A percentile compares a stretch with the other conserved stretches of the same genome.
phyloP scores from a whole-genome alignment of 2,329 filamentous ascomycete species.

The Fusarium staphyleae region DNA sequence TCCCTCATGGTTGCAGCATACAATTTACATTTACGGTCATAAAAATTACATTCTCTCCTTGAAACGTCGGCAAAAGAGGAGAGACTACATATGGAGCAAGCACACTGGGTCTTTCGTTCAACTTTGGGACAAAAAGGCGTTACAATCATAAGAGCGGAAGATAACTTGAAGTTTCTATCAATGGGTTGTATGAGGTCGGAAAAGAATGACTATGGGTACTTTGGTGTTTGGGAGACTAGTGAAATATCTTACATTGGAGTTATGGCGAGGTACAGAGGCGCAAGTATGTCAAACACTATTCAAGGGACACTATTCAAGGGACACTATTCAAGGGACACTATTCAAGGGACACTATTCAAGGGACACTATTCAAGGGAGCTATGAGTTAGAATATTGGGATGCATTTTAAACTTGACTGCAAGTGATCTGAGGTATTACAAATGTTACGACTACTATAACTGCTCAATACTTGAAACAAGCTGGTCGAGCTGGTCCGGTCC shows the following conservation, averaged over 20 bases:
- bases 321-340: too few relatives aligned
- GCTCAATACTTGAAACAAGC: slow-evolving; percentile 63
- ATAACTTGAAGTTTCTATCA: slow-evolving; percentile 3
- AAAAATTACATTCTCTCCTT: slow-evolving; percentile 11
- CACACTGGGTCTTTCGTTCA: slow-evolving; percentile 19
- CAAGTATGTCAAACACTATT: slow-evolving; percentile 21
- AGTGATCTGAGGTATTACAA: slow-evolving; percentile 2
- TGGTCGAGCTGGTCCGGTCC: slow-evolving; percentile 57
- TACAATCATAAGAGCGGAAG: slow-evolving; percentile 1
- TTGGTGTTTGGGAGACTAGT: slow-evolving; percentile 20
- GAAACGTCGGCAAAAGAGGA: slow-evolving; percentile 1
- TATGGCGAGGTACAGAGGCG: slow-evolving; percentile 5
- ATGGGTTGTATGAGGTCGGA: slow-evolving; percentile 6
- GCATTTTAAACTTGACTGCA: not conserved
- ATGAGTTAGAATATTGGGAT: slow-evolving; percentile 14
- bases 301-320: too few relatives aligned
- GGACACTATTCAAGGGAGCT: too few relatives aligned
- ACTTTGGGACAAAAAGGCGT: slow-evolving; percentile 26
- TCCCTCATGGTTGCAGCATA: not conserved
- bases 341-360: too few relatives aligned
- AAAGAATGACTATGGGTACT: slow-evolving; percentile 18
- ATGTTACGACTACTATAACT: slow-evolving; percentile 53
- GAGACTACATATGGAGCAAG: not conserved
- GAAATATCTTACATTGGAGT: slow-evolving; percentile 28
- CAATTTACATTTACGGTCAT: slow-evolving; percentile 6